phyloP scores from a whole-genome alignment of 1,284 basidiomycete genomes.

The Trametes pubescens region DNA sequence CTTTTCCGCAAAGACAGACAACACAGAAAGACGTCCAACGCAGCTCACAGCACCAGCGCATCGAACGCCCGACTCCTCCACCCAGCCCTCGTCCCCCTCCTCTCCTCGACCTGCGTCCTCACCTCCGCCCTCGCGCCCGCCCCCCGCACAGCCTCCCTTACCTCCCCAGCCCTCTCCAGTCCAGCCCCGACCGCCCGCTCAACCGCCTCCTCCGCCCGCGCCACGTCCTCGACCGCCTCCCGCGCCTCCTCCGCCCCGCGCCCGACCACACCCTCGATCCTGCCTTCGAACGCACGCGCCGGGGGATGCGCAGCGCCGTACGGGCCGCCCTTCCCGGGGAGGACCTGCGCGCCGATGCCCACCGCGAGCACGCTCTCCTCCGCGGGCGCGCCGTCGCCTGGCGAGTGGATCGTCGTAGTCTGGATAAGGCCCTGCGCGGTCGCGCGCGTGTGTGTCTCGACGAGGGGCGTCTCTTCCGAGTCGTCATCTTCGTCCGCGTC shows the following conservation, averaged over 20 bases:
- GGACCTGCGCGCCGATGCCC: constrained; percentile 55
- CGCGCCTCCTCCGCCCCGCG: constrained; percentile 23
- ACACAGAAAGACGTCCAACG: neutral
- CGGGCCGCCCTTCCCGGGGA: constrained; percentile 52
- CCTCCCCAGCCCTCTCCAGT: neutral
- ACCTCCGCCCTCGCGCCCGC: constrained; percentile 9
- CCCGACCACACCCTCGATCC: constrained; percentile 1
- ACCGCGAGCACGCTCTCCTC: constrained; percentile 49
- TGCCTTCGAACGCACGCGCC: constrained; percentile 11
- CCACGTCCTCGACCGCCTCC: constrained; percentile 29
- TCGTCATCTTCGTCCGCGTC: constrained; percentile 4
- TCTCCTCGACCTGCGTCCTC: constrained; percentile 8
- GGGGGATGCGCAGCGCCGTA: constrained; percentile 38
- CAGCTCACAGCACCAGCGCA: neutral
- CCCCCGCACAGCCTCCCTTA: constrained; percentile 3
- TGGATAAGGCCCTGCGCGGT: constrained; percentile 50
- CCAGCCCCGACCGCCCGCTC: constrained; percentile 11
- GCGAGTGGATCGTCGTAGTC: constrained; percentile 43
- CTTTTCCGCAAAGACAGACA: neutral
- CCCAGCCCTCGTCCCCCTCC: constrained; percentile 8
- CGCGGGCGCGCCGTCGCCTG: constrained; percentile 12
- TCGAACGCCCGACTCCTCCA: constrained; percentile 18
- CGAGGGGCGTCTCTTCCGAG: constrained; percentile 19
- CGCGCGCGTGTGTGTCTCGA: constrained; percentile 39
- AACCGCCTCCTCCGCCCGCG: constrained; percentile 17